Evolutionary conservation across 2,329 filamentous ascomycete species (phyloP).

Genomic region (Hysterium pulicare): DNA sequence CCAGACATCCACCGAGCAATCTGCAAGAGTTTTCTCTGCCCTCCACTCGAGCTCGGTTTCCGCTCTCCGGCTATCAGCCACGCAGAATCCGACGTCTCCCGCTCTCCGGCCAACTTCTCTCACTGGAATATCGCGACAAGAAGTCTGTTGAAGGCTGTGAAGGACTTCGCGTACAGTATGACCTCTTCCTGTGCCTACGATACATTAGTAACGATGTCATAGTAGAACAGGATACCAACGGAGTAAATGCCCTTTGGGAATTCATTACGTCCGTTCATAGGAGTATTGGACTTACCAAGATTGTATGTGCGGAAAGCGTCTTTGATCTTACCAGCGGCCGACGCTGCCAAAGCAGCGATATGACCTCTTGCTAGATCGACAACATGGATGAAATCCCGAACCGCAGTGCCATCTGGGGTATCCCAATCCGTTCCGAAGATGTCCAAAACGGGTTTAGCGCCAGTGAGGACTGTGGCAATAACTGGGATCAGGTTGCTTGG

Average conservation of each 20-base stretch:
- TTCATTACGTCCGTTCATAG: neutral
- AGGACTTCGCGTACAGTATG: slow-evolving; percentile 45
- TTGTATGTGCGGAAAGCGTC: slow-evolving; percentile 40
- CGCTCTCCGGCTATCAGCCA: slow-evolving; percentile 38
- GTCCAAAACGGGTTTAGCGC: slow-evolving; percentile 51
- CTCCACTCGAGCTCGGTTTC: slow-evolving; percentile 39
- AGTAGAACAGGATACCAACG: neutral
- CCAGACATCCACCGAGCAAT: slow-evolving; percentile 39
- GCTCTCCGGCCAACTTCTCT: slow-evolving; percentile 36
- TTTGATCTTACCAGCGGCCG: slow-evolving; percentile 27
- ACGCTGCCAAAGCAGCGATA: slow-evolving; percentile 54
- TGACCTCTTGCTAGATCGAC: slow-evolving; percentile 63
- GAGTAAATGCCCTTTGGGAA: too few species aligned
- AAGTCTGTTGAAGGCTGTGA: slow-evolving; percentile 35
- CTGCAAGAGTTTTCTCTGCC: slow-evolving; percentile 33
- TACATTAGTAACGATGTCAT: slow-evolving; percentile 10
- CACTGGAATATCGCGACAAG: slow-evolving; percentile 33
- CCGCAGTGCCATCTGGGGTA: slow-evolving; percentile 62
- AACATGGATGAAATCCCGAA: slow-evolving; percentile 67
- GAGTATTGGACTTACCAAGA: slow-evolving; percentile 25
- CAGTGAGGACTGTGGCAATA: slow-evolving; percentile 59
- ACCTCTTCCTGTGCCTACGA: slow-evolving; percentile 38
- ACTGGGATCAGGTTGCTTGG: slow-evolving; percentile 65
- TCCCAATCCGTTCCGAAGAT: slow-evolving; percentile 65
- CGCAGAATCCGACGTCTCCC: slow-evolving; percentile 42